These are phyloP conservation scores for Nannochloris sp. DNA, from an alignment of 139 green algal genomes.

Conservation along the genomic window DNA sequence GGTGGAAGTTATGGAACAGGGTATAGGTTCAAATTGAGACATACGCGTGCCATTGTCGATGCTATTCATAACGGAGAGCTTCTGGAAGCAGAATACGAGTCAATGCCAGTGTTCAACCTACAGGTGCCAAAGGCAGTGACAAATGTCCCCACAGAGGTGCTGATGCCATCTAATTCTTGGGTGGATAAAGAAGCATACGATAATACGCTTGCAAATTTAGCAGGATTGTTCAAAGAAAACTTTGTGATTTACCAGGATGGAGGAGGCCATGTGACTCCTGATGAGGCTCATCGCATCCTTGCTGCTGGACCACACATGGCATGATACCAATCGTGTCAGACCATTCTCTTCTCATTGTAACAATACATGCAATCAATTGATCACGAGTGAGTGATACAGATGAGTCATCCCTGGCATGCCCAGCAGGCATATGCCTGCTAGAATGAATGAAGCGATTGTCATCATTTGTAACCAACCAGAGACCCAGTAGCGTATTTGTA, in stretches of 20 bases:
- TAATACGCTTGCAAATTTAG: constrained; percentile 49
- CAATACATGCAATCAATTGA: no score
- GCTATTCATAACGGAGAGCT: constrained; percentile 89
- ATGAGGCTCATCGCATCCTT: constrained; percentile 42
- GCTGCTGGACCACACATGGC: constrained; percentile 29
- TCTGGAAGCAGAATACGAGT: constrained; percentile 33
- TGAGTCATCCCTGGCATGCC: no score
- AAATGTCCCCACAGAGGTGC: constrained; percentile 63
- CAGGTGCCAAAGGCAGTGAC: constrained; percentile 49
- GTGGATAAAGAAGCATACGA: constrained; percentile 50
- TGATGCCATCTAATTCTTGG: constrained; percentile 59
- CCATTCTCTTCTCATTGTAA: no score
- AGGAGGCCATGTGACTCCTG: constrained; percentile 41
- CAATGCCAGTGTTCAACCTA: constrained; percentile 77
- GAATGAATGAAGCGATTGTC: no score
- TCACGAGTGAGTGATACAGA: no score
- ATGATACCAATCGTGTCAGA: no score
- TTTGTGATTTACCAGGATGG: constrained; percentile 49
- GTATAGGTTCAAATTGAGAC: constrained; percentile 76
- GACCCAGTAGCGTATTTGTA: no score
- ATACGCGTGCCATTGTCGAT: constrained; percentile 92
- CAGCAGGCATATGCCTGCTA: no score
- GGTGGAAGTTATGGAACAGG: constrained; percentile 71
- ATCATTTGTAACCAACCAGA: no score
- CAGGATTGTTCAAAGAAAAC: constrained; percentile 39